Evolutionary conservation across 2,329 filamentous ascomycete species (phyloP).

Genomic region (Fusarium begoniae): DNA sequence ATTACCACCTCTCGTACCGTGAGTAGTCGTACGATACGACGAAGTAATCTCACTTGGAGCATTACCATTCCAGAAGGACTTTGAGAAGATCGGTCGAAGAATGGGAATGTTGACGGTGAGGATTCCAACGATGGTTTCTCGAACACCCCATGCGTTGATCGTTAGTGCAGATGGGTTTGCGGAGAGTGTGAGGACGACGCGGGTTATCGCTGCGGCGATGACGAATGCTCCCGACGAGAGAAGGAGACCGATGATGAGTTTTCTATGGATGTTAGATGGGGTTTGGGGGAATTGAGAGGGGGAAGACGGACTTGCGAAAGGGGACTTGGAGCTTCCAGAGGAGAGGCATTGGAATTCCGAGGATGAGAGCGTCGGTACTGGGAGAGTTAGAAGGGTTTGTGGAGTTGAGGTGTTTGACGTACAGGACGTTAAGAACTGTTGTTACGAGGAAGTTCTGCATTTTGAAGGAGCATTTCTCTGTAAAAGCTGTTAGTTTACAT

Average conservation of each 20-base stretch:
- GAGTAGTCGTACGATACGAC: neutral
- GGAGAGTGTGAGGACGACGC: slow-evolving; percentile 32
- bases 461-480: slow-evolving; percentile 28
- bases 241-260: slow-evolving; percentile 40
- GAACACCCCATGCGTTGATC: slow-evolving; percentile 42
- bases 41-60: neutral
- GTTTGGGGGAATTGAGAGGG: accelerated
- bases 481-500: neutral
- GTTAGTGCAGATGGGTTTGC: slow-evolving; percentile 36
- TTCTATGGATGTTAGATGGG: slow-evolving; percentile 5
- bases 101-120: slow-evolving; percentile 48
- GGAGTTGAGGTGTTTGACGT: neutral
- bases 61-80: slow-evolving; percentile 11
- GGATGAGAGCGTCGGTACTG: slow-evolving; percentile 31
- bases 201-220: slow-evolving; percentile 40
- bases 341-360: slow-evolving; percentile 32
- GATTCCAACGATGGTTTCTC: slow-evolving; percentile 50
- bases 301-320: slow-evolving; percentile 19
- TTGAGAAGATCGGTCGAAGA: slow-evolving; percentile 20
- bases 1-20: accelerated
- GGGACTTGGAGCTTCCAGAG: slow-evolving; percentile 38
- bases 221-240: slow-evolving; percentile 42
- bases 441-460: slow-evolving; percentile 35
- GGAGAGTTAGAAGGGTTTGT: neutral
- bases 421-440: slow-evolving; percentile 37